A percentile compares a stretch with the other conserved stretches of the same genome.
Conservation (phyloP, 176 grass and related monocot genomes). For the Avena eriantha region DNA sequence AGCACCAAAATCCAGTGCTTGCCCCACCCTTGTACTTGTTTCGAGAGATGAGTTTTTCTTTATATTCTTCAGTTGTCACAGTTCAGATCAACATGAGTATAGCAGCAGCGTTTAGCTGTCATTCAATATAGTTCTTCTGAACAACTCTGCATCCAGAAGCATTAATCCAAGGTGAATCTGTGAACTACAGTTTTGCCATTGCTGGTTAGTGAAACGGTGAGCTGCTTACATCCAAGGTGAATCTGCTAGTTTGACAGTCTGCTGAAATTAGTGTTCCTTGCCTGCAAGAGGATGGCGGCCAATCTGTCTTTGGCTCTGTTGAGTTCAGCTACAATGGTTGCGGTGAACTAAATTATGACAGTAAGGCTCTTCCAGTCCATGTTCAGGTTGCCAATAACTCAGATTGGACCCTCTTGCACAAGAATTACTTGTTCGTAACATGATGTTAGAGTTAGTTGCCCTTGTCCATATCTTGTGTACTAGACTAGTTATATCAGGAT, state of each 20-base stretch:
- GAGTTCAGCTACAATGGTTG: conserved; percentile 47
- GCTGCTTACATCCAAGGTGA: neutral
- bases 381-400: conserved; percentile 62
- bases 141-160: neutral
- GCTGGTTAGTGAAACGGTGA: neutral
- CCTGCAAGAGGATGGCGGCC: conserved; percentile 37
- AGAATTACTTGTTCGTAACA: neutral
- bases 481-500: neutral
- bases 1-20: conserved; percentile 32
- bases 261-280: conserved; percentile 22
- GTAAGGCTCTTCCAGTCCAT: neutral
- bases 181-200: neutral
- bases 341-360: conserved; percentile 34
- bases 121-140: neutral
- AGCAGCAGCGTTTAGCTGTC: neutral
- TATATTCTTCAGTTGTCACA: conserved; percentile 16
- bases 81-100: conserved; percentile 23
- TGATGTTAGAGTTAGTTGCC: neutral
- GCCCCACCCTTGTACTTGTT: conserved; percentile 44
- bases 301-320: conserved; percentile 56
- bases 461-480: neutral
- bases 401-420: conserved; percentile 74
- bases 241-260: neutral
- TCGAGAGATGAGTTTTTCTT: conserved; percentile 37
- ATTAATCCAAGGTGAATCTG: neutral